Base-by-base conservation (phyloP, 2,329 filamentous ascomycete genomes). In the Scedosporium dehoogii region DNA sequence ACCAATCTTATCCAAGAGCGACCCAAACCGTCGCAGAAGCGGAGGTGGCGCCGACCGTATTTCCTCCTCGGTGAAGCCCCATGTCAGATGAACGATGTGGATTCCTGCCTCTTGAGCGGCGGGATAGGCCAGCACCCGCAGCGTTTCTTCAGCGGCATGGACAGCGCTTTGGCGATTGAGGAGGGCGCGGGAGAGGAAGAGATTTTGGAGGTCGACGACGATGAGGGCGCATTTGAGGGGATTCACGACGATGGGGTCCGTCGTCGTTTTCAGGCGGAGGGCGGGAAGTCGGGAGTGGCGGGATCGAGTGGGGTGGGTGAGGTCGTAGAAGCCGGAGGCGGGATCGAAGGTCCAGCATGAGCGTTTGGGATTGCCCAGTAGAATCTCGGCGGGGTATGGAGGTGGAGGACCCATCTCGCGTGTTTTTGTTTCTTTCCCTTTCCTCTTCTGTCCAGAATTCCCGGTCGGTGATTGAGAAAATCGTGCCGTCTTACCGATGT, bases 51-150 rank as follows among this genome's bases (percentile, higher is more conserved):
- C 79, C 3, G 65, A 69, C 3, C 68, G 67, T 14, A 85, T 68
- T 66, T 85, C 82, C 18, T 71, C 66, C n/a, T 82, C 77, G 0
- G 75, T 81, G 44, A 85, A 72, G 2, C 82, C 82, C 83, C 82
- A 86, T 67, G 82, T 84, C 53, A 83, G 72, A 79, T 80, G 83
- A 21, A 83, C 70, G 21, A 83, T 67, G 67, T 74, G 68, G 23
- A 64, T 63, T 3, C 63, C 63, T 1, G 62, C 63, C 58, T 62
- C 27, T 46, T 60, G 29, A 21, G 63, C 63, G 1, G 65, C 62
- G 1, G 65, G 65, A 16, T 64, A 60, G 3, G 59, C 65, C 1
- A 58, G 16, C 21, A 62, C 33, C 2, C 63, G 44, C 4, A 66
- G 33, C 3, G 25, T 62, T 25, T 46, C 46, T 57, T 64, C 62